These are phyloP conservation scores for Pichia membranifaciens DNA, from an alignment of 805 yeast species.

Conservation along the genomic window DNA sequence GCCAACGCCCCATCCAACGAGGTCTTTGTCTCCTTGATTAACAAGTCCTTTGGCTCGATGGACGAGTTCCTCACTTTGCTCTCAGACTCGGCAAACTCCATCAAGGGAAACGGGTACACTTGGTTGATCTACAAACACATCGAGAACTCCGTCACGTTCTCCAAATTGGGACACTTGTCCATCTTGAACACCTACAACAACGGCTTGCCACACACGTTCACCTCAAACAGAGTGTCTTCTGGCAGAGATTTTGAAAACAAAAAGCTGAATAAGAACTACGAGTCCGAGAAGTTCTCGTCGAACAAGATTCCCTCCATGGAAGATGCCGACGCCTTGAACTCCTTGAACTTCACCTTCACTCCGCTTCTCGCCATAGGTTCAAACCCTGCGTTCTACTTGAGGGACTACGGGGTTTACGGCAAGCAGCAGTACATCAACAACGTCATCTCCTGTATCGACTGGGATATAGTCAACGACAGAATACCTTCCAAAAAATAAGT, in stretches of 20 bases:
- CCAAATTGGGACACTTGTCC: conserved; percentile 43
- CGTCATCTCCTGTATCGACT: conserved; percentile 74
- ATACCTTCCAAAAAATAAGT: conserved; percentile 16
- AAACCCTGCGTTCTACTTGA: conserved; percentile 61
- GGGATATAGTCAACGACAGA: conserved; percentile 65
- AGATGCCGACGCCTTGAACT: conserved; percentile 39
- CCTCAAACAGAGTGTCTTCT: conserved; percentile 43
- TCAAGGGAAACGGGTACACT: conserved; percentile 85
- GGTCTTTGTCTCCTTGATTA: conserved; percentile 42
- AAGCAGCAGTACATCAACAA: conserved; percentile 65
- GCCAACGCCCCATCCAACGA: conserved; percentile 24
- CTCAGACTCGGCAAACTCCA: conserved; percentile 58
- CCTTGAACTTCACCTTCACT: conserved; percentile 35
- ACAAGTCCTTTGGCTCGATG: conserved; percentile 65
- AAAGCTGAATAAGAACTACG: conserved; percentile 7
- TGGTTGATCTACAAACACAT: conserved; percentile 70
- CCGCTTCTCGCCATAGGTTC: conserved; percentile 71
- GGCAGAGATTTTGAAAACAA: conserved; percentile 12
- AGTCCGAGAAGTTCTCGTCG: conserved; percentile 14
- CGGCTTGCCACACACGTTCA: conserved; percentile 70
- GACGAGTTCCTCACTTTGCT: conserved; percentile 70
- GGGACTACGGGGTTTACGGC: conserved; percentile 77
- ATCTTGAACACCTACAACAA: conserved; percentile 82
- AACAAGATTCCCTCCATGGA: conserved; percentile 29
- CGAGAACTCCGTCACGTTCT: conserved; percentile 17